A percentile compares a stretch with the other conserved stretches of the same genome.
phyloP scores from a whole-genome alignment of 306 rosid genomes.

The Coriaria nepalensis region DNA sequence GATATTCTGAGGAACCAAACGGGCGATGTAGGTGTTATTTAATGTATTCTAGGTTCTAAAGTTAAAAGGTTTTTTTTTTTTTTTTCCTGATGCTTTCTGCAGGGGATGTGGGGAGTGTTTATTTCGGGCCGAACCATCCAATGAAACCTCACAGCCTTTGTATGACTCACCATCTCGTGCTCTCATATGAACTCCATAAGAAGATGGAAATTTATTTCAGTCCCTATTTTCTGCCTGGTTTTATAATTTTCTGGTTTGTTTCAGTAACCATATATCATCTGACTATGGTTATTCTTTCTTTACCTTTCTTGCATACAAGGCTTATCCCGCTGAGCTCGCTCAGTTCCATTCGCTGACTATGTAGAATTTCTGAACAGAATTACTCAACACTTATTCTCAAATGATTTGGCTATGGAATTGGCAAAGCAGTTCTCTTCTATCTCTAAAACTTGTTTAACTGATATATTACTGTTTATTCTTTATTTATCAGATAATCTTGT shows the following conservation, averaged over 20 bases:
- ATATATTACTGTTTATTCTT: conserved; percentile 4
- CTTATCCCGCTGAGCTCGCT: conserved; percentile 98
- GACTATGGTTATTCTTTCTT: background rate
- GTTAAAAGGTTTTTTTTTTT: no score
- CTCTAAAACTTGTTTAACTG: no score
- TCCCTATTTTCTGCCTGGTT: conserved; percentile 12
- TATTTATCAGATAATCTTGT: conserved; percentile 70
- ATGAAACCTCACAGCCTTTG: conserved; percentile 98
- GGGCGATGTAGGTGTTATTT: no score
- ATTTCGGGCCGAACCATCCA: conserved; percentile 96
- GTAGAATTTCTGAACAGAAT: conserved; percentile 92
- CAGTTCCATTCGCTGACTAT: conserved; percentile 95
- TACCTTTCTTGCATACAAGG: conserved; percentile 35
- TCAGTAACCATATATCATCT: background rate
- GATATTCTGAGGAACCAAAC: no score
- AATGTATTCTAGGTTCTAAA: no score
- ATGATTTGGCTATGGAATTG: conserved; percentile 28
- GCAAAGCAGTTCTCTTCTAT: no score
- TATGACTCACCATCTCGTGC: conserved; percentile 98
- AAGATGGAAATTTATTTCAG: conserved; percentile 97
- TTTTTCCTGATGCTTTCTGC: conserved; percentile 20
- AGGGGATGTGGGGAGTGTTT: conserved; percentile 97
- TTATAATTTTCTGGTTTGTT: conserved; percentile 4
- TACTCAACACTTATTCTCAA: conserved; percentile 65
- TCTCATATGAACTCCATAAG: conserved; percentile 86